Base-by-base conservation (phyloP, 768 basidiomycete species). In the Dentipellis sp. region DNA sequence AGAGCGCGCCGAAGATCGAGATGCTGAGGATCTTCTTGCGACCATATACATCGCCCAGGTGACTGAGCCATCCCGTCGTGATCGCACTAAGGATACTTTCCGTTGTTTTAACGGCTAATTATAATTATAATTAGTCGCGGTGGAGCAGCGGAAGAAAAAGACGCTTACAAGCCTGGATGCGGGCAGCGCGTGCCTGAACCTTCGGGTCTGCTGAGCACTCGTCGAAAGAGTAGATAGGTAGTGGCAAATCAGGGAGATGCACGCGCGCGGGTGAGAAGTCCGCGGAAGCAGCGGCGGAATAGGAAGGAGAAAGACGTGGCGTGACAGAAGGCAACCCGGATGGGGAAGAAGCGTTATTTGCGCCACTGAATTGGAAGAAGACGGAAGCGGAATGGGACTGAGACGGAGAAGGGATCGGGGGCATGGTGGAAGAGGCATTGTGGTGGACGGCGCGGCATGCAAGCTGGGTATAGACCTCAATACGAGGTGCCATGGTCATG, bases 1-100 rank as follows among this genome's bases (percentile, higher is more conserved):
- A 62, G 21, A 61, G 50, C n/a, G 61, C 61, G 29, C 61, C 61
- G 47, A 62, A 62, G 59, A 62, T 61, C 19, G 59, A 53, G 19
- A 62, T 47, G 37, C 37, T 38, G 11, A 62, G 61, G 23, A 62
- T 60, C 38, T 21, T 58, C 12, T 60, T 62, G 48, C 61, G 59
- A 8, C 61, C 61, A 55, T 52, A 40, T 16, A 53, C 48, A 48
- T 62, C 61, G 52, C 61, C 54, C 34, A 56, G 52, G 37, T 62
- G 61, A 23, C 56, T 62, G 2, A 62, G 52, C 61, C 61, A 62
- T 39, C 61, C 61, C 38, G 61, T 62, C 6, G 61, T 62, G 8
- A 60, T 22, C 2, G 61, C 61, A 42, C 61, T 62, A 1, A 62
- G 59, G 22, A 62, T 56, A 29, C 61, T 62, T 45, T 62, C 61